Conservation (phyloP, 768 basidiomycete species). For the Ephemerocybe angulata region DNA sequence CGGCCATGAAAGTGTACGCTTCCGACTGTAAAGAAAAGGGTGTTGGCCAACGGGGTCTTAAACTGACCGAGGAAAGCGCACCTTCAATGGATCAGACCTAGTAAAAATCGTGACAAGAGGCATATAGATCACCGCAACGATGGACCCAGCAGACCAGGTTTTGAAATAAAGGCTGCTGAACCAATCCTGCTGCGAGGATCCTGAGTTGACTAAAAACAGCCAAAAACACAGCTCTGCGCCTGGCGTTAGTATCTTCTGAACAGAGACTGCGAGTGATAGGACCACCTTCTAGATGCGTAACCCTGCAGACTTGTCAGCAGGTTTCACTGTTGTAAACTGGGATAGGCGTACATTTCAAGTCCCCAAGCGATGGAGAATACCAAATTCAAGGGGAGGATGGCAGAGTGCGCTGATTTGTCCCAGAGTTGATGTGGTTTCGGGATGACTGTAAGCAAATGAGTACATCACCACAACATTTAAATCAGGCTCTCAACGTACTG, state of each 20-base stretch:
- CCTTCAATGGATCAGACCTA: slow-evolving; percentile 55
- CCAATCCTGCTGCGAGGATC: slow-evolving; percentile 66
- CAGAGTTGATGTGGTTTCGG: slow-evolving; percentile 64
- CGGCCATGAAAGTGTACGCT: slow-evolving; percentile 65
- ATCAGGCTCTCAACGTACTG: slow-evolving; percentile 39
- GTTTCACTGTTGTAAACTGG: not conserved
- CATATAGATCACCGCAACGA: slow-evolving; percentile 58
- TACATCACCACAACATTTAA: not conserved
- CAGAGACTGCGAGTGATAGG: not conserved
- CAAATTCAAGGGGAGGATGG: slow-evolving; percentile 65
- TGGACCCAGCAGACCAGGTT: slow-evolving; percentile 65
- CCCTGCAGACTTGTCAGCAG: slow-evolving; percentile 35
- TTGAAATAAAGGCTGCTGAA: slow-evolving; percentile 74
- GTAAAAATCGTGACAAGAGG: slow-evolving; percentile 67
- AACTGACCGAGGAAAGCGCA: slow-evolving; percentile 24
- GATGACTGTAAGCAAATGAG: slow-evolving; percentile 40
- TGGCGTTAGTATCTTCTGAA: slow-evolving; percentile 1
- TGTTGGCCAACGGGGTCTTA: not conserved
- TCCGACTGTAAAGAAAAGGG: slow-evolving; percentile 48
- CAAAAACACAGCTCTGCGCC: slow-evolving; percentile 77
- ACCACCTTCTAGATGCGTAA: slow-evolving; percentile 77
- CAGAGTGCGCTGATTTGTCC: slow-evolving; percentile 39
- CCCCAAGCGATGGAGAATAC: slow-evolving; percentile 65
- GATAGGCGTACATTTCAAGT: slow-evolving; percentile 62
- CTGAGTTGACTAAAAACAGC: slow-evolving; percentile 74